These are phyloP conservation scores for Ophiostoma montium DNA, from an alignment of 2,329 filamentous ascomycete genomes.

Conservation along the genomic window DNA sequence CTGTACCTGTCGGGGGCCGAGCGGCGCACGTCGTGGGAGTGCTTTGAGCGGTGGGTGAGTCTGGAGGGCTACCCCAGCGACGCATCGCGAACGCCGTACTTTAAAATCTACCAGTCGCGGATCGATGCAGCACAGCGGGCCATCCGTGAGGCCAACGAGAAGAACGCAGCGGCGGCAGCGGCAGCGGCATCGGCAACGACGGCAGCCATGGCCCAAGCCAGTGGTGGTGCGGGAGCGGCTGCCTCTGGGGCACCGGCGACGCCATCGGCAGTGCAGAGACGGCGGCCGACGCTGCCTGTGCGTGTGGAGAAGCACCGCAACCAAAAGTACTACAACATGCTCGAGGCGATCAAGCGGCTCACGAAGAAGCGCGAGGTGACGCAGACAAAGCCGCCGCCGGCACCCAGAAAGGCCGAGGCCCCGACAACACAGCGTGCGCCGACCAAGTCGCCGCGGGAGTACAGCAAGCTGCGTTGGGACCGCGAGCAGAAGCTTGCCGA, in stretches of 20 bases:
- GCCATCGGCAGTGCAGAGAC: constrained; percentile 37
- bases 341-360: constrained; percentile 90
- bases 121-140: constrained; percentile 45
- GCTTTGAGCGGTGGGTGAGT: constrained; percentile 92
- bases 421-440: constrained; percentile 27
- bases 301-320: constrained; percentile 78
- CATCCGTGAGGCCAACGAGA: constrained; percentile 39
- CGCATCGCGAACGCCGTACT: constrained; percentile 92
- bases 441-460: constrained; percentile 73
- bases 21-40: constrained; percentile 91
- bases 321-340: constrained; percentile 72
- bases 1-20: constrained; percentile 75
- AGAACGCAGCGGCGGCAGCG: constrained; percentile 23
- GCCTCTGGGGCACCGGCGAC: not conserved
- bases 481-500: constrained; percentile 57
- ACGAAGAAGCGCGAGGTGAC: constrained; percentile 85
- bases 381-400: constrained; percentile 78
- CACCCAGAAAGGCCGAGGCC: constrained; percentile 65
- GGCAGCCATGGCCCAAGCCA: not conserved
- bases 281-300: constrained; percentile 64
- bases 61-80: constrained; percentile 82
- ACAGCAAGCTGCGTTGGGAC: constrained; percentile 79
- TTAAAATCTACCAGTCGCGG: constrained; percentile 54
- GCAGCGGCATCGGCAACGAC: constrained; percentile 18
- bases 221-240: constrained; percentile 15